Percentiles rank a stretch among this genome's conserved stretches.
phyloP scores from a whole-genome alignment of 2,329 filamentous ascomycete genomes.

The Verticillium nubilum region DNA sequence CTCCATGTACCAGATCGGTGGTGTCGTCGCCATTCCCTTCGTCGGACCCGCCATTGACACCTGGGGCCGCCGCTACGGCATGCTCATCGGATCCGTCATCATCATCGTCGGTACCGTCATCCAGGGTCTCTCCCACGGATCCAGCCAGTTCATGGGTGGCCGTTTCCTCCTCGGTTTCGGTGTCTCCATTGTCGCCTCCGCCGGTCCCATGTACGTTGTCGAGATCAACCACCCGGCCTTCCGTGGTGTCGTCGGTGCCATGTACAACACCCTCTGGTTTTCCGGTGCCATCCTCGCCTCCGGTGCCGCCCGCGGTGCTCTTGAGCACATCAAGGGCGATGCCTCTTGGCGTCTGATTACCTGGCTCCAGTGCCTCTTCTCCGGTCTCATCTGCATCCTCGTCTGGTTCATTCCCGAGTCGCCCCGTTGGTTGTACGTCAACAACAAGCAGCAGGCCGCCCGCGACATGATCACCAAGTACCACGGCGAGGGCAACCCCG shows the following conservation, averaged over 20 bases:
- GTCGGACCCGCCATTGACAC: conserved; percentile 42
- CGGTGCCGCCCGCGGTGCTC: conserved; percentile 36
- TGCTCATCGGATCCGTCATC: conserved; percentile 36
- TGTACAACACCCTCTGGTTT: conserved; percentile 31
- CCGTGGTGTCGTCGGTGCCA: conserved; percentile 55
- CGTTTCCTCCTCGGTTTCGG: conserved; percentile 52
- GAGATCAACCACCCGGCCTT: conserved; percentile 60
- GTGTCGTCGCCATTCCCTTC: conserved; percentile 40
- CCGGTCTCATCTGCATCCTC: conserved; percentile 24
- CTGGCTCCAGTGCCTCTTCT: conserved; percentile 31
- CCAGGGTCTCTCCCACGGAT: conserved; percentile 25
- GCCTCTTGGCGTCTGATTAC: conserved; percentile 33
- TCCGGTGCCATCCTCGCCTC: conserved; percentile 39
- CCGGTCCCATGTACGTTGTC: conserved; percentile 58
- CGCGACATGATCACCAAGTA: conserved; percentile 26
- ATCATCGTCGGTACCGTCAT: conserved; percentile 31
- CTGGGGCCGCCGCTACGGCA: conserved; percentile 40
- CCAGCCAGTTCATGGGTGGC: conserved; percentile 49
- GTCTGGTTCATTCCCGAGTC: conserved; percentile 26
- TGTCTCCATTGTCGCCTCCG: conserved; percentile 52
- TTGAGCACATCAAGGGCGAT: conserved; percentile 20
- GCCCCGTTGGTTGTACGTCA: conserved; percentile 34
- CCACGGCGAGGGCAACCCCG: conserved; percentile 36
- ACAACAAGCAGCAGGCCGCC: conserved; percentile 22
- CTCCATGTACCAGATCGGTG: conserved; percentile 45